Evolutionary conservation across 495 filamentous ascomycete species (phyloP), one percentile per base, ranked within the genome.

Genomic region (Podospora fimiseda): DNA sequence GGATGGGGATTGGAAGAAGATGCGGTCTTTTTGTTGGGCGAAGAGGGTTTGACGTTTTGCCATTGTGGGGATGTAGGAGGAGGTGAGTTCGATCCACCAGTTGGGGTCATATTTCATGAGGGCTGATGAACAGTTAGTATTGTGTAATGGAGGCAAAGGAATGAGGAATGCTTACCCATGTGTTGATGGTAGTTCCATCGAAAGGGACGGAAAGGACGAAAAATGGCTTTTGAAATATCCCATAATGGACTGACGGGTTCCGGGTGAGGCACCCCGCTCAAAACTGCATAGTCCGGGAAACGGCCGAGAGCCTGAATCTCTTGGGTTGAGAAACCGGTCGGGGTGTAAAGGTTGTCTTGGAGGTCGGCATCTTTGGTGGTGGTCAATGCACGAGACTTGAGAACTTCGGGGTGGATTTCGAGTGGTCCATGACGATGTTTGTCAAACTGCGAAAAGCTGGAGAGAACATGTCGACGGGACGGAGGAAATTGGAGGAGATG

Each of bases 11-110:
- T 74, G 73, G 36, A 86, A 76, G 24, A 94, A 78, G 23, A 95
- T 82, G 1, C 60, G 59, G 30, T 74, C 73, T 9, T 87, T 84
- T 56, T 92, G 70, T 43, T 81, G 73, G 22, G 69, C 69, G 61
- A 82, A 89, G 1, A 95, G 77, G 2, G 72, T 77, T 62, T 84
- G 80, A 19, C 90, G 86, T 61, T 92, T 85, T 2, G 77, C 74
- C 58, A 96, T 86, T 30, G 83, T 78, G 6, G 71, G 52, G 46
- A 70, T 72, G 66, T 96, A 96, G 14, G 81, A 87, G 24, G 79
- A 83, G 57, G 93, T 89, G 6, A 96, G 75, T 68, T 96, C 90
- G 23, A 96, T 77, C 90, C 90, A 96, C 84, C 86, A 96, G 69
- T 94, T 83, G 0, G 85, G 77, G 58, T 96, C 87, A 60, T 91